Percentiles rank a stretch among this genome's conserved stretches.
Conservation (phyloP, 192 early-diverging fungal genomes). For the Podila epicladia region DNA sequence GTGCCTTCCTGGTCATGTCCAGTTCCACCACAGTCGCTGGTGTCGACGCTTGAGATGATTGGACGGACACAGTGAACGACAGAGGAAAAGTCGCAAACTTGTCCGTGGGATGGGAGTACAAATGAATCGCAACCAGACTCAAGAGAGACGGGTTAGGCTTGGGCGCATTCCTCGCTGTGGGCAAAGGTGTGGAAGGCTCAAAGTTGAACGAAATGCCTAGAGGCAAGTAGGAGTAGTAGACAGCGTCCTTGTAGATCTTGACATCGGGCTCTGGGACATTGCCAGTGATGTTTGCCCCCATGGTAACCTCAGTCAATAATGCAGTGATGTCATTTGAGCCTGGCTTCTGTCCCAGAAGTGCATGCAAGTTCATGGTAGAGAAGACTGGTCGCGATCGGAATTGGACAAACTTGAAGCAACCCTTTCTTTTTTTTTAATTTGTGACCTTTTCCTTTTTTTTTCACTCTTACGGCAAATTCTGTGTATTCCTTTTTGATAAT, state of each 20-base stretch:
- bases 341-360: constrained; percentile 20
- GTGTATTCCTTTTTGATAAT: too few species aligned
- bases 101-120: constrained; percentile 54
- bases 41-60: neutral
- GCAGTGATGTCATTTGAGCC: neutral
- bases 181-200: constrained; percentile 13
- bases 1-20: constrained; percentile 32
- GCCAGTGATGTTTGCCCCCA: neutral
- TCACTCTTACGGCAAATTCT: too few species aligned
- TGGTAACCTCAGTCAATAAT: neutral
- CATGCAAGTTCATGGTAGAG: constrained; percentile 26
- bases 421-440: neutral
- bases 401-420: too few species aligned
- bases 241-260: constrained; percentile 49
- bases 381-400: too few species aligned
- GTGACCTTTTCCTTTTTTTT: neutral
- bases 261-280: constrained; percentile 27
- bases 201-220: constrained; percentile 59
- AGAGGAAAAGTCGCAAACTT: constrained; percentile 51
- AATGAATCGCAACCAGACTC: constrained; percentile 52
- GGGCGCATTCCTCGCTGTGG: neutral
- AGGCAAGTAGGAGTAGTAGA: constrained; percentile 49
- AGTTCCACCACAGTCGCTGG: neutral
- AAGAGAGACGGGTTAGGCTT: constrained; percentile 10
- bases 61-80: constrained; percentile 14